Evolutionary conservation across 1,284 basidiomycete species (phyloP).

Genomic region (Cutaneotrichosporon arboriforme): DNA sequence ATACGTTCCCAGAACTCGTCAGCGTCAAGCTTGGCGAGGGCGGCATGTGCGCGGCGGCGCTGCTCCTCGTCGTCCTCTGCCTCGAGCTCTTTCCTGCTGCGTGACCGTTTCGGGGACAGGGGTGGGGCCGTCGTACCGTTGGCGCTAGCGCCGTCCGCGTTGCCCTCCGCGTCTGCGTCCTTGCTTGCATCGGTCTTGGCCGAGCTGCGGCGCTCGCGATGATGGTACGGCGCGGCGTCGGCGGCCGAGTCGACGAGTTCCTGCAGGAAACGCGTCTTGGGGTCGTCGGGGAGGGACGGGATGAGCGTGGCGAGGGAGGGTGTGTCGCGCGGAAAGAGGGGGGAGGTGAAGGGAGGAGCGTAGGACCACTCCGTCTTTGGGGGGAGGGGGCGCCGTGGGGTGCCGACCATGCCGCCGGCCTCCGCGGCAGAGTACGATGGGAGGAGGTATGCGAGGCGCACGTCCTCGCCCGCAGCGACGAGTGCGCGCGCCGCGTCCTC

Average conservation of each 20-base stretch:
- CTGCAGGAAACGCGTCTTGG: constrained; percentile 83
- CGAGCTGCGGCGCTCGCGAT: neutral
- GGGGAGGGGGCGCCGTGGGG: constrained; percentile 32
- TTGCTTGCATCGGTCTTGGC: neutral
- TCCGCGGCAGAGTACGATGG: constrained; percentile 68
- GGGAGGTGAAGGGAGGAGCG: constrained; percentile 23
- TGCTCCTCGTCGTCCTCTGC: constrained; percentile 44
- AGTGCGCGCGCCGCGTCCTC: constrained; percentile 53
- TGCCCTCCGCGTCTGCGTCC: neutral
- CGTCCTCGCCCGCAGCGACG: constrained; percentile 17
- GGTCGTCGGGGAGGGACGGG: constrained; percentile 86
- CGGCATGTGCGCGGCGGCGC: constrained; percentile 45
- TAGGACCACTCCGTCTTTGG: constrained; percentile 32
- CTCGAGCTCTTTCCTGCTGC: constrained; percentile 34
- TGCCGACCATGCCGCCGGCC: constrained; percentile 59
- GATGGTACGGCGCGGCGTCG: constrained; percentile 50
- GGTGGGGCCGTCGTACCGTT: neutral
- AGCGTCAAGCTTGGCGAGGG: constrained; percentile 43
- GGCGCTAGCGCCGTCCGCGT: neutral
- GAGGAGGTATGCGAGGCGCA: constrained; percentile 56
- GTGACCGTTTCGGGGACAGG: neutral
- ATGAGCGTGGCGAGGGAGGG: constrained; percentile 61
- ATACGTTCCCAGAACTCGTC: constrained; percentile 93
- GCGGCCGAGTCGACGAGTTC: constrained; percentile 58
- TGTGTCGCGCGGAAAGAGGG: neutral